Evolutionary conservation across 192 early-diverging fungal species (phyloP).

Genomic region (Coemansia umbellata): DNA sequence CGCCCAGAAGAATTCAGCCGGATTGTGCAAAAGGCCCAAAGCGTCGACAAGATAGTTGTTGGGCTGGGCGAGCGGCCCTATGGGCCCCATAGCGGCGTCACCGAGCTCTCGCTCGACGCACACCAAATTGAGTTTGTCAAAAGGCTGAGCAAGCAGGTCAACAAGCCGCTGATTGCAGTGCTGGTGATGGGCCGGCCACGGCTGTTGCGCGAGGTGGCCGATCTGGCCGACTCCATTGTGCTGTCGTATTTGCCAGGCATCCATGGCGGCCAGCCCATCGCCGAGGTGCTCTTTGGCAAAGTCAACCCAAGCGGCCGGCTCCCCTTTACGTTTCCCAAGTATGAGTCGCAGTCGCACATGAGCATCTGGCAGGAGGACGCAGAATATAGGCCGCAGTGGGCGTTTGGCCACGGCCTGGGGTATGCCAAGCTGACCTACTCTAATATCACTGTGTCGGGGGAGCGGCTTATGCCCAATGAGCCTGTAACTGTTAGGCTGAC

Average conservation of each 20-base stretch:
- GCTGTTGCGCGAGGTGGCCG: constrained; percentile 44
- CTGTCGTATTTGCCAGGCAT: constrained; percentile 56
- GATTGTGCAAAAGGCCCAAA: constrained; percentile 15
- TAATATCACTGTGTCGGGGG: constrained; percentile 19
- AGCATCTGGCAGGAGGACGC: constrained; percentile 43
- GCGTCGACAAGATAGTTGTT: constrained; percentile 38
- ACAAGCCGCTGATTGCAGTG: constrained; percentile 44
- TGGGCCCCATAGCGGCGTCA: constrained; percentile 1
- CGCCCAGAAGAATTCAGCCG: background rate
- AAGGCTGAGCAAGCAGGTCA: constrained; percentile 7
- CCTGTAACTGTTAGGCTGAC: constrained; percentile 33
- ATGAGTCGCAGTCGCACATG: constrained; percentile 37
- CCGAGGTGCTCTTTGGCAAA: constrained; percentile 55
- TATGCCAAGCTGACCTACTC: constrained; percentile 53
- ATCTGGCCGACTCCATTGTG: constrained; percentile 44
- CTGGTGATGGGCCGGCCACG: constrained; percentile 58
- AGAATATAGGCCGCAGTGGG: constrained; percentile 55
- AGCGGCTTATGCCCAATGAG: constrained; percentile 3
- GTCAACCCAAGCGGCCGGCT: constrained; percentile 57
- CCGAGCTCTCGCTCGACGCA: constrained; percentile 18
- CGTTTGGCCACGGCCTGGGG: constrained; percentile 57
- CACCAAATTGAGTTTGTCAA: constrained; percentile 33
- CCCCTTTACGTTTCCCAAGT: constrained; percentile 58
- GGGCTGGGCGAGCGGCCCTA: constrained; percentile 26
- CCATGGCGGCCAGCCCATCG: constrained; percentile 57